Evolutionary conservation across 2,329 filamentous ascomycete species (phyloP), one percentile per base, ranked within the genome.

Genomic region (Alternaria longipes): DNA sequence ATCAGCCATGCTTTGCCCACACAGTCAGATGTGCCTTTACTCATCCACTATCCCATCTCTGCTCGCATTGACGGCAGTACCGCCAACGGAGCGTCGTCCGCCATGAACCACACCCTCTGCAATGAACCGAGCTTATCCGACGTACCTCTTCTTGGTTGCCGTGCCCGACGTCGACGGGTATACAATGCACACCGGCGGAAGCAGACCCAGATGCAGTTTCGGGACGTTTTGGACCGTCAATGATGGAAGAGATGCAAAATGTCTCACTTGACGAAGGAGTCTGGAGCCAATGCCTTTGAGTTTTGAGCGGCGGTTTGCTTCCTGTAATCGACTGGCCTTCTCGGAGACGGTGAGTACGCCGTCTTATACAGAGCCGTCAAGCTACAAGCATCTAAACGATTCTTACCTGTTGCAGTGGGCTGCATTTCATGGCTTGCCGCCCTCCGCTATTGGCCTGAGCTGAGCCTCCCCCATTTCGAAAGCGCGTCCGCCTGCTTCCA

Each of bases 331-430:
- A 54, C 63, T 63, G 59, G 55, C 60, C 62, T 59, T 61, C 56
- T 56, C 66, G 54, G 67, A 69, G 70, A 69, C 63, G 73, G 66
- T 69, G 56, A 64, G 59, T 61, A 66, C 58, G 54, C 66, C 72
- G 66, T 76, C 73, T 78, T 78, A 78, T 78, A 78, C 74, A 68
- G 57, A 67, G 60, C 61, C 40, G 20, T 50, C 56, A 53, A 50
- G 66, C 67, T 60, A 54, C 72, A 63, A 63, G 66, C 55, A 54
- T 62, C 62, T 24, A 40, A 24, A 49, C 32, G 44, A 58, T 67
- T 73, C 64, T 75, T 77, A 68, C 74, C 76, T 59, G 59, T 76
- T 72, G 72, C 71, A 63, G 61, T 47, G 45, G 60, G 62, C 70
- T 78, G 76, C 76, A 40, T 60, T 60, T 60, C 54, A 70, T 46